Base-by-base conservation (phyloP, 1,284 basidiomycete species). In the Cryptococcus amylolentus region DNA sequence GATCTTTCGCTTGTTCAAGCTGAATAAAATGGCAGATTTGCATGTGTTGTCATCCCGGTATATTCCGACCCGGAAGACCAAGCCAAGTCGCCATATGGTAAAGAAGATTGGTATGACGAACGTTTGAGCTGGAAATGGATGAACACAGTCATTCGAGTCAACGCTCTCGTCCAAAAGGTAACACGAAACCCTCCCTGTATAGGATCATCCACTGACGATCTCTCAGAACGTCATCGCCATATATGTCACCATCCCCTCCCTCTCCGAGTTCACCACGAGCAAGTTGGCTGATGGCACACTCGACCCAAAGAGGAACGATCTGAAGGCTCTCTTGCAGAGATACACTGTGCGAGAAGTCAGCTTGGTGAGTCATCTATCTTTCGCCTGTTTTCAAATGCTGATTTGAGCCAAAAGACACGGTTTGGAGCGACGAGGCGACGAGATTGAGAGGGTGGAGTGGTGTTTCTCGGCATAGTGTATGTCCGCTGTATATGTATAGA, bases 121-220 rank as follows among this genome's bases (percentile, higher is more conserved):
- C 85, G 88, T 2, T 87, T 88, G 69, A 81, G 85, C 35, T 99
- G 96, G 96, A 85, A 89, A 12, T 98, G 94, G 93, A 84, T 99
- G 40, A 92, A 90, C 74, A 98, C 96, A 2, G 84, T 98, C 58
- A 98, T 97, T 72, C 86, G 96, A 26, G 95, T 98, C 18, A 97
- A 97, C 75, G 88, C 89, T 0, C 92, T 97, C 73, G 96, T 98
- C 2, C 91, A 93, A 79, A 99, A 99, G 84, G 93, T 87, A 46
- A 45, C 23, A 23, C 2, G 76, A 62, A 16, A 31, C 28, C 43
- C 41, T 43, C 37, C 43, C 46, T 56, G 20, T 48, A 23, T 51
- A 42, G 46, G 9, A 2, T 18, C 44, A 23, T 23, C 23, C 44
- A 26, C 23, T 43, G 16, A 31, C 16, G 44, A 12, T 23, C 27